Base-by-base conservation (phyloP, 495 filamentous ascomycete genomes). In the Neurospora sp. region DNA sequence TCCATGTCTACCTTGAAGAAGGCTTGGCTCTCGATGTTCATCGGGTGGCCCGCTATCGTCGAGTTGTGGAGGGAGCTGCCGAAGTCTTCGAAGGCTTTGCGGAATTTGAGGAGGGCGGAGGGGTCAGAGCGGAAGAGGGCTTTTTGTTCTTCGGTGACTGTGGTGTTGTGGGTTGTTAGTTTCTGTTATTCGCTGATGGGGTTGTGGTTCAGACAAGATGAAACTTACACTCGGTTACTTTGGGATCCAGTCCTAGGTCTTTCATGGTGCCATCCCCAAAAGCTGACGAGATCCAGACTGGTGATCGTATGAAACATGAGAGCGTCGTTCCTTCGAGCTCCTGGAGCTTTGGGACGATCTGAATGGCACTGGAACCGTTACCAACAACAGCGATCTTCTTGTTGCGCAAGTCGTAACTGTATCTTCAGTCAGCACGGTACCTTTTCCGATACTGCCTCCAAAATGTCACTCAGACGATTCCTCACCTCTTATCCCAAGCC, bases 341-440 rank as follows among this genome's bases (percentile, higher is more conserved):
- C 68, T 88, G 87, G 38, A 92, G 81, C 61, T 86, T 86, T 16
- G 91, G 90, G 31, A 91, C 84, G 74, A 93, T 91, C 76, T 93
- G 91, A n/a, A 88, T 90, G 10, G 87, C 87, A 20, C 90, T 92
- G 22, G 90, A 89, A 31, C 91, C 89, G 83, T 82, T 85, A 14
- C 85, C 84, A n/a, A 87, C 82, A 8, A 87, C 72, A 3, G 80
- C 88, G 42, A 90, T 83, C 69, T 79, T 82, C 78, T 89, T 89
- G 71, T 83, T 81, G 37, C 71, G 72, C 44, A 87, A 78, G 74
- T 84, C 83, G 73, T 86, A 86, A 17, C 82, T 84, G 70, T 70
- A 7, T 12, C 7, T 6, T 22, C 40, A 76, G 74, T 70, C 1
- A 68, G 70, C 38, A 45, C 4, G 2, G 1, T 27, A 8, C 7